These are phyloP conservation scores for Strobilomyces echinocephalus DNA, from an alignment of 768 basidiomycete species.

Conservation along the genomic window DNA sequence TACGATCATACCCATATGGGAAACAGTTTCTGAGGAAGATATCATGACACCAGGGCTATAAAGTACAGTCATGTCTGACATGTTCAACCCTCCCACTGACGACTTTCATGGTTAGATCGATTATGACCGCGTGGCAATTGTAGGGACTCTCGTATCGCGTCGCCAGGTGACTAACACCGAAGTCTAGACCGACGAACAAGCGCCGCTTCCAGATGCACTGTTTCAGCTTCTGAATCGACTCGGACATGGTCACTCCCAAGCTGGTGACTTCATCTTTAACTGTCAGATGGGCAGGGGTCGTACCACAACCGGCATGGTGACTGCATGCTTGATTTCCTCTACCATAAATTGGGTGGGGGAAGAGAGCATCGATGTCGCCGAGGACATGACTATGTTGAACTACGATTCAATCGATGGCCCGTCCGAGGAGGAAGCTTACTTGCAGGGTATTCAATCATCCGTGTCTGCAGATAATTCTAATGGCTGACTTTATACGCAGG, in stretches of 20 bases:
- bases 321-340: conserved; percentile 80
- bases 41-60: conserved; percentile 85
- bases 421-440: conserved; percentile 84
- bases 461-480: not conserved
- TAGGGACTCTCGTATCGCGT: conserved; percentile 33
- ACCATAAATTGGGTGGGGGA: conserved; percentile 55
- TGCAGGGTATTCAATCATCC: conserved; percentile 54
- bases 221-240: conserved; percentile 75
- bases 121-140: conserved; percentile 86
- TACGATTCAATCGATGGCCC: conserved; percentile 77
- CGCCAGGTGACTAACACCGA: conserved; percentile 3
- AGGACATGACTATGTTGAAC: conserved; percentile 36
- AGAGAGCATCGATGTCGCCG: conserved; percentile 35
- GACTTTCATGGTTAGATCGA: conserved; percentile 51
- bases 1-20: conserved; percentile 92
- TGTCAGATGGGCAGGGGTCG: conserved; percentile 93
- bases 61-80: conserved; percentile 30
- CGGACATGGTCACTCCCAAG: conserved; percentile 47
- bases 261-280: conserved; percentile 86
- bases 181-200: conserved; percentile 91
- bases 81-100: conserved; percentile 4
- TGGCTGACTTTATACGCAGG: conserved; percentile 44
- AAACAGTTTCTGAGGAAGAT: conserved; percentile 72
- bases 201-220: conserved; percentile 85
- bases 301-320: conserved; percentile 96